Evolutionary conservation across 495 filamentous ascomycete species (phyloP), one percentile per base, ranked within the genome.

Genomic region (Aspergillus baeticus): DNA sequence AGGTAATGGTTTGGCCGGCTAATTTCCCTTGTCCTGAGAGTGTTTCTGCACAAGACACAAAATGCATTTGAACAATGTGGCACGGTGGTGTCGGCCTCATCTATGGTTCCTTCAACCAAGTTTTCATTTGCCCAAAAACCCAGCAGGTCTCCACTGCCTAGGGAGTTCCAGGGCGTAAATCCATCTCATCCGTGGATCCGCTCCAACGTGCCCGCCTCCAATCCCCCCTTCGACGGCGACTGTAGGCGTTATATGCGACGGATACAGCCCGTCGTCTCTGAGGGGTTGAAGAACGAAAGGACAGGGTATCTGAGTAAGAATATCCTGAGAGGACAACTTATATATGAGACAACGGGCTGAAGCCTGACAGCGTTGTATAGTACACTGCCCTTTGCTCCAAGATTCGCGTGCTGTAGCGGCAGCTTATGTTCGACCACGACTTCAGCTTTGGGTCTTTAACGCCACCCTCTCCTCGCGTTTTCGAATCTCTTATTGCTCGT

Each of bases 371-470:
- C 23, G 42, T 21, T 22, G 21, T 22, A 22, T 41, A 17, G 22
- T 43, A 5, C 22, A 22, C 41, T 22, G 13, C 13, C 37, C 15
- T 43, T 43, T 23, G 17, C 14, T 13, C 35, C 34, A 18, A 23
- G 6, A 53, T 53, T 43, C 37, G 50, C 38, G 51, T n/a, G 51
- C 51, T 43, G 44, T 39, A 44, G 51, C 51, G 38, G 51, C 39
- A 54, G 41, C 42, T 45, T 54, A 54, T 54, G 51, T 54, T n/a
- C 42, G 33, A 54, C 51, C 26, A 1, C 26, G 5, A 50, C 21
- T 23, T 57, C 54, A 57, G 54, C 54, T 57, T 57, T 36, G 18
- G 37, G 23, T 31, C 26, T 57, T 57, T 34, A 50, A 57, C 54
- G 54, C 54, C 54, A 57, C 54, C 37, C 51, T 18, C 33, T 38